Evolutionary conservation across 2,329 filamentous ascomycete species (phyloP), one percentile per base, ranked within the genome.

Genomic region (Ophiostoma ulmi): DNA sequence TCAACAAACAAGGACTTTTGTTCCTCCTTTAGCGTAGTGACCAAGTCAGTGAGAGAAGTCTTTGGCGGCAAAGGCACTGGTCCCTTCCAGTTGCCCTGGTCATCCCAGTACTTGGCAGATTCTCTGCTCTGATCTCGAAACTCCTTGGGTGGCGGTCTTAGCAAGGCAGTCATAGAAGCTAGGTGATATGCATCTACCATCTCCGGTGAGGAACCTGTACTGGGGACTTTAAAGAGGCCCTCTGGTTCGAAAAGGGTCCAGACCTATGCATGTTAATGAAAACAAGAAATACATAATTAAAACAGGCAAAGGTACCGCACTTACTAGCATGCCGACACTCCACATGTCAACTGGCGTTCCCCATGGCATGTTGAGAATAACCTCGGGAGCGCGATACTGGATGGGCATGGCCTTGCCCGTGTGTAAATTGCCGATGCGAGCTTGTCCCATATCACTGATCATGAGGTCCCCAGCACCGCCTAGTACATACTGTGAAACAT

Each of bases 31-130:
- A 58, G n/a, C 52, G n/a, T 58, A 13, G 52, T 58, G 7, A 55
- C n/a, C 22, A 55, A 22, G n/a, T 55, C 52, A 6, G n/a, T n/a
- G 4, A 26, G 52, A 2, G 7, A n/a, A 13, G n/a, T 55, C n/a
- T 55, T 55, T 10, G 52, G 52, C 13, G 52, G 52, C 4, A 55
- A n/a, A 55, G 52, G n/a, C 26, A 55, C 52, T 26, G 52, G 52
- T 55, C 52, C 20, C 52, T 55, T n/a, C 52, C 52, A 26, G n/a
- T 26, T 55, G n/a, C 52, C 52, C 52, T 55, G 52, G n/a, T 55
- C 52, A 55, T 55, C 52, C 52, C 52, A 55, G n/a, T 55, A 26
- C 52, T 55, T 55, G 52, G 26, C 26, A 11, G 52, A 55, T 5
- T 55, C n/a, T 8, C 11, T 55, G 52, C 52, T 55, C n/a, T n/a